Conservation (phyloP, 2,329 filamentous ascomycete species). For the Aureobasidium musti region DNA sequence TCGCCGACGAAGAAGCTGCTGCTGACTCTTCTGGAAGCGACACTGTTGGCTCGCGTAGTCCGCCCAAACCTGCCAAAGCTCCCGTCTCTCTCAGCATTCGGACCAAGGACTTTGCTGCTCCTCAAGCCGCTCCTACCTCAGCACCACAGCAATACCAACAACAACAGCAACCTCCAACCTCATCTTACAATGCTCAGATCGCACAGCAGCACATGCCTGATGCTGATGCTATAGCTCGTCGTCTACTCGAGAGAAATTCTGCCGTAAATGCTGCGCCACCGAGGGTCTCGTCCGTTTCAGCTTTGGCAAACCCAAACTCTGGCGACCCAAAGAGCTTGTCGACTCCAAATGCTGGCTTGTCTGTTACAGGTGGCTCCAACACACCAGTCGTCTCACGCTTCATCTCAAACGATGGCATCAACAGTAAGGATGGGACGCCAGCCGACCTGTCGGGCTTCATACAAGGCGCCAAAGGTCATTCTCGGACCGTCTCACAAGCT, state of each 20-base stretch:
- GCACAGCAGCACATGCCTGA: slow-evolving; percentile 46
- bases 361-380: slow-evolving; percentile 4
- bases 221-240: slow-evolving; percentile 67
- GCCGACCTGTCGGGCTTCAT: slow-evolving; percentile 23
- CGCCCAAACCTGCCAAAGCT: background rate
- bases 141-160: slow-evolving; percentile 11
- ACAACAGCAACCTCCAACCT: slow-evolving; percentile 12
- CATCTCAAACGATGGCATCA: slow-evolving; percentile 42
- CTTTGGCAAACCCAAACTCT: slow-evolving; percentile 42
- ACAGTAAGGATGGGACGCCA: slow-evolving; percentile 44
- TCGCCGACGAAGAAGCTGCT: slow-evolving; percentile 12
- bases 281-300: slow-evolving; percentile 64
- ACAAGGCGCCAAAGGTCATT: slow-evolving; percentile 31
- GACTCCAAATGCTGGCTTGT: slow-evolving; percentile 42
- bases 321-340: slow-evolving; percentile 42
- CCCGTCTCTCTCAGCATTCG: background rate
- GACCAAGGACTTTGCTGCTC: slow-evolving; percentile 28
- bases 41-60: background rate
- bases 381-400: slow-evolving; percentile 51
- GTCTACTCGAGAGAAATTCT: slow-evolving; percentile 64
- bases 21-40: slow-evolving; percentile 15
- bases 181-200: slow-evolving; percentile 20
- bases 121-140: background rate
- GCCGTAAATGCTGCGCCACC: slow-evolving; percentile 61
- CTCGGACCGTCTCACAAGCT: slow-evolving; percentile 27